Conservation (phyloP, 495 filamentous ascomycete species). For the Parathielavia hyrcaniae region DNA sequence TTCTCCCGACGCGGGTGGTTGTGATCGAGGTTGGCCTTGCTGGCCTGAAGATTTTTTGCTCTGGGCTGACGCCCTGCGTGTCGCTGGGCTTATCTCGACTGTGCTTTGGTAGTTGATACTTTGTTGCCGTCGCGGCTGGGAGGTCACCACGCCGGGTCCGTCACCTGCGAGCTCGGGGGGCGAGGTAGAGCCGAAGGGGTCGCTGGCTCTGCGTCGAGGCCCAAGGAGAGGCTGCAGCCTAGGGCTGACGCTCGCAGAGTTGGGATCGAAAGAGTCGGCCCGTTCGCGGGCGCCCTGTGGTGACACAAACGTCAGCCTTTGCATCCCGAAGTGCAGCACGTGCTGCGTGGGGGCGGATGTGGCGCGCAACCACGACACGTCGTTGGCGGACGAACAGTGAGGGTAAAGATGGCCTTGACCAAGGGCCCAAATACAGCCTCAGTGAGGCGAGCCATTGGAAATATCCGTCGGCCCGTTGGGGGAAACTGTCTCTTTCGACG, state of each 20-base stretch:
- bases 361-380: background rate
- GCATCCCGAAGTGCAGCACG: background rate
- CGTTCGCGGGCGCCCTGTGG: conserved; percentile 30
- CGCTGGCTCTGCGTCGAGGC: conserved; percentile 8
- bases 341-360: conserved; percentile 6
- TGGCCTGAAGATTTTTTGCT: conserved; percentile 16
- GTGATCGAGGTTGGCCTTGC: conserved; percentile 1
- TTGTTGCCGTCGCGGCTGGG: conserved; percentile 24
- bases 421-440: conserved; percentile 22
- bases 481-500: background rate
- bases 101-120: conserved; percentile 36
- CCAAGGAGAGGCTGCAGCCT: conserved; percentile 25
- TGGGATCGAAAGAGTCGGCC: conserved; percentile 23
- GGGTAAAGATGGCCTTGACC: conserved; percentile 18
- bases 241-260: conserved; percentile 21
- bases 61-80: conserved; percentile 19
- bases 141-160: conserved; percentile 32
- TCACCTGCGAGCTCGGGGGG: conserved; percentile 9
- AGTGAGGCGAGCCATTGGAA: conserved; percentile 19
- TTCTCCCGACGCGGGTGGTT: background rate
- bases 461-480: background rate
- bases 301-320: conserved; percentile 16
- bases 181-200: conserved; percentile 13
- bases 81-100: conserved; percentile 18
- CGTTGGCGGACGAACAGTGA: conserved; percentile 23